phyloP scores from a whole-genome alignment of 345 rosid genomes.

The Durio zibethinus region DNA sequence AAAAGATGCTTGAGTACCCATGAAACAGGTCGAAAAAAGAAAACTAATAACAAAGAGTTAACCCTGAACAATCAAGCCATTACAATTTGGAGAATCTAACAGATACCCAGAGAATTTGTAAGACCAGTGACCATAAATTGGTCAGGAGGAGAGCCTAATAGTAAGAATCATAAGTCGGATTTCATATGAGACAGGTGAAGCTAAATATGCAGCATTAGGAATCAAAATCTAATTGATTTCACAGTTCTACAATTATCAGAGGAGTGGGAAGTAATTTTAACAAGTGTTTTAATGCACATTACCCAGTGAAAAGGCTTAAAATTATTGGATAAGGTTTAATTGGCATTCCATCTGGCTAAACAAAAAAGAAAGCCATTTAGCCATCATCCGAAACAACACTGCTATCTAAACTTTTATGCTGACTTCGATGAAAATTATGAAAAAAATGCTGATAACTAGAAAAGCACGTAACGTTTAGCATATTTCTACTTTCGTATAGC shows the following conservation, averaged over 20 bases:
- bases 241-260: not conserved
- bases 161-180: not conserved
- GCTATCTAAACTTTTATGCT: not conserved
- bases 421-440: not conserved
- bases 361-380: no score
- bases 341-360: no score
- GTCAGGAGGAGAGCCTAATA: not conserved
- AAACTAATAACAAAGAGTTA: not conserved
- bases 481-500: constrained; percentile 19
- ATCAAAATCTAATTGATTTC: not conserved
- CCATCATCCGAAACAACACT: no score
- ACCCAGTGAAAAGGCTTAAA: no score
- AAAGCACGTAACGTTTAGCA: not conserved
- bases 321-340: no score
- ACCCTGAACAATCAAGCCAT: not conserved
- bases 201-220: not conserved
- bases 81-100: not conserved
- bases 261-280: not conserved
- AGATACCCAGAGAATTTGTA: not conserved
- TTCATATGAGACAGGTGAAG: not conserved
- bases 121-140: not conserved
- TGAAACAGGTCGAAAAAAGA: not conserved
- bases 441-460: not conserved
- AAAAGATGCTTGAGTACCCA: not conserved
- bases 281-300: no score